Evolutionary conservation across 2,329 filamentous ascomycete species (phyloP), one percentile per base, ranked within the genome.

Genomic region (Sporothrix schenckii): DNA sequence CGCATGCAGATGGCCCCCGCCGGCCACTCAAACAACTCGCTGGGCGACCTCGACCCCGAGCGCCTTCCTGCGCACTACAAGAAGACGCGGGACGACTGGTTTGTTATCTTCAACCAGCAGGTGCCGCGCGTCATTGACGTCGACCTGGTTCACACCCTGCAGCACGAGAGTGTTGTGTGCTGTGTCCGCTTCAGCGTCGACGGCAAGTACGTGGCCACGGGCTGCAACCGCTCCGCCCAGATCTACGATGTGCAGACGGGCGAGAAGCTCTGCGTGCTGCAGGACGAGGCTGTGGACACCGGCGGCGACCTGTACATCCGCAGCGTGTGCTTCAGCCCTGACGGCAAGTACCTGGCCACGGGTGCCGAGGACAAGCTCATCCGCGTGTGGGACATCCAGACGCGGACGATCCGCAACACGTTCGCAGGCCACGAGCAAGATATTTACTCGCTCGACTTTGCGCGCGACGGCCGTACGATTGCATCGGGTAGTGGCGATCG

Each of bases 351-450:
- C 76, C 87, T 99, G 47, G 95, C 95, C 4, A 99, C 95, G 19
- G 95, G 95, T 78, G 95, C 95, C 1, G 95, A 99, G 80, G 95
- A 99, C 81, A 98, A 97, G 83, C 87, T 97, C 77, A 98, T 99
- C 78, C 87, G 95, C 76, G 93, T 99, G 67, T 99, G 95, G 95
- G 95, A 99, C 79, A 98, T 99, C 75, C 85, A 87, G 69, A 87
- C 84, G 70, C 88, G 93, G 75, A 89, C 88, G 10, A 98, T 99
- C 78, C 92, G 93, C 77, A 93, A 95, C 78, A 93, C 93, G 52
- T 98, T 99, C 81, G 87, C 90, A n/a, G 95, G 95, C 30, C 95
- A 99, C 80, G 95, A 99, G 80, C 94, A 99, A 81, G 95, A 99
- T 75, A 99, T 99, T 73, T 98, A 98, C 81, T 97, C 92, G 5